A percentile compares a stretch with the other conserved stretches of the same genome.
These are phyloP conservation scores for Leccinellum albellum DNA, from an alignment of 768 basidiomycete genomes.

Conservation along the genomic window DNA sequence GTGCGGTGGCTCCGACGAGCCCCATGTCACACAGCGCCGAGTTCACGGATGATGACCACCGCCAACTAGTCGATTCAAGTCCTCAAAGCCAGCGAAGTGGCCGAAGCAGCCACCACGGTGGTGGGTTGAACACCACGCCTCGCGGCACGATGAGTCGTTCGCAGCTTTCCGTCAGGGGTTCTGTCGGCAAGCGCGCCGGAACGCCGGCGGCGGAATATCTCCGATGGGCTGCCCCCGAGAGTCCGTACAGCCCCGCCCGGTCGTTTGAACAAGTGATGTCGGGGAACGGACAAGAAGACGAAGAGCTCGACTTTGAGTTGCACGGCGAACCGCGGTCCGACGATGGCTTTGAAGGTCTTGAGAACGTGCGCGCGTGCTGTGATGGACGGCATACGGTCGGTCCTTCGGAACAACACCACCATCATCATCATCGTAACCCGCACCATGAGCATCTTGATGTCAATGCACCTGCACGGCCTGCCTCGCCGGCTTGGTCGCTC, in stretches of 20 bases:
- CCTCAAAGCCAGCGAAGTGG: conserved; percentile 74
- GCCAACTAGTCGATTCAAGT: conserved; percentile 47
- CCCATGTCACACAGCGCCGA: conserved; percentile 44
- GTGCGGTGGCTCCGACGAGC: conserved; percentile 42
- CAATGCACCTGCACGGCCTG: conserved; percentile 51
- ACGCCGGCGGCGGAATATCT: conserved; percentile 92
- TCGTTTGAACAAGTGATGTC: conserved; percentile 56
- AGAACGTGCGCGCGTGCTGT: conserved; percentile 92
- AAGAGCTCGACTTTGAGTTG: conserved; percentile 79
- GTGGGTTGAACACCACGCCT: conserved; percentile 73
- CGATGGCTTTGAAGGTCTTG: conserved; percentile 85
- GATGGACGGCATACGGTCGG: conserved; percentile 87
- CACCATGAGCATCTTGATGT: conserved; percentile 58
- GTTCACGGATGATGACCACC: conserved; percentile 51
- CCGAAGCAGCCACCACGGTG: conserved; percentile 54
- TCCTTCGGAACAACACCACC: conserved; percentile 25
- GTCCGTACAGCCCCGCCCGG: conserved; percentile 70
- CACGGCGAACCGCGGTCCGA: conserved; percentile 71
- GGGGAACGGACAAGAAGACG: conserved; percentile 41
- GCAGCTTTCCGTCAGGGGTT: conserved; percentile 66
- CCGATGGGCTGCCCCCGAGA: conserved; percentile 71
- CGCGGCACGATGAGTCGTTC: conserved; percentile 76
- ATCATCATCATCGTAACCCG: conserved; percentile 40
- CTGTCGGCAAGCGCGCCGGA: conserved; percentile 80
- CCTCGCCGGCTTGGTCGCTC: conserved; percentile 83